Base-by-base conservation (phyloP, 345 rosid species). In the Triadica sebifera region DNA sequence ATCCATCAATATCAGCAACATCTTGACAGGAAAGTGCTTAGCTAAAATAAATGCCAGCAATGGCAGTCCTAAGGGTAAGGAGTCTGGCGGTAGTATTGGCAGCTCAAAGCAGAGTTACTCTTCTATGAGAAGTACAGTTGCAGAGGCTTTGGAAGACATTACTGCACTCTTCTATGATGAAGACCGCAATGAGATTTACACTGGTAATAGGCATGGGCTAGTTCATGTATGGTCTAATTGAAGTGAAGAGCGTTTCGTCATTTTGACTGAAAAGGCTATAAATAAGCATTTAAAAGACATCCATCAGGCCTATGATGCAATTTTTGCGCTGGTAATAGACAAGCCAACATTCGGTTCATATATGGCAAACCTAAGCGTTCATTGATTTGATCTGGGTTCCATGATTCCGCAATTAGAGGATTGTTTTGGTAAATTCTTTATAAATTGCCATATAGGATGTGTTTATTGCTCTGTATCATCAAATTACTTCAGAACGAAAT, bases 191-290 rank as follows among this genome's bases (percentile, higher is more conserved):
- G 98, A 94, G 87, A 92, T 92, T 55, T 94, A 94, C 81, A 92
- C 94, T 0, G 97, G 98, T 37, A 92, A 94, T 76, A 84, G 88
- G 70, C 87, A 85, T 41, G 97, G 97, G 45, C 84, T 90, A 50
- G 86, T 94, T 75, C 98, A 94, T 62, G 96, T 92, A 6, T 94
- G 98, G 96, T 94, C 97, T 22, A 94, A 92, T 76, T 94, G 77
- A 57, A 41, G 51, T 89, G 71, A 43, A 17, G 41, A 56, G 22
- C 2, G 34, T 8, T 50, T 3, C 38, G 4, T 45, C 50, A 3
- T 41, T 53, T 49, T 46, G 69, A 37, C 49, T 24, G 41, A n/a
- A 13, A 52, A 20, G 34, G 34, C 34, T 29, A 29, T 29, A 29
- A 29, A 29, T 29, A 1, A 29, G 34, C 34, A 29, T 29, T 29